A percentile compares a stretch with the other conserved stretches of the same genome.
Conservation (phyloP, 2,329 filamentous ascomycete species). For the Penicillium sp. region DNA sequence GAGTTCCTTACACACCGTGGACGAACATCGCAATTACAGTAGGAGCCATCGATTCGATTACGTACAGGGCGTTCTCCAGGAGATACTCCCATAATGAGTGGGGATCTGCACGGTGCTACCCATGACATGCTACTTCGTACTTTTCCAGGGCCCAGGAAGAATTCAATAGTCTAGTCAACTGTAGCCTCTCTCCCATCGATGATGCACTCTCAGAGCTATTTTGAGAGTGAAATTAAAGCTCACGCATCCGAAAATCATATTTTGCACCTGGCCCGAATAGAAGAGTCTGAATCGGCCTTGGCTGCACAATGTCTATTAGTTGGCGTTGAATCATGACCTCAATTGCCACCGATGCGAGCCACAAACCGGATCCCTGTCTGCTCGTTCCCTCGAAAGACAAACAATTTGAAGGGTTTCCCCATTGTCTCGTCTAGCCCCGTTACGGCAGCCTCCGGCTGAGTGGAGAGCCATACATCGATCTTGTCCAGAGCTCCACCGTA, state of each 20-base stretch:
- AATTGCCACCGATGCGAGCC: neutral
- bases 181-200: neutral
- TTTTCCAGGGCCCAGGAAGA: neutral
- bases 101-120: neutral
- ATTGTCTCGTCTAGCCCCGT: neutral
- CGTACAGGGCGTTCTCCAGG: neutral
- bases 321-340: neutral
- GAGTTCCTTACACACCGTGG: neutral
- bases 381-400: neutral
- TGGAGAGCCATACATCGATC: neutral
- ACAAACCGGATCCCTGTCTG: neutral
- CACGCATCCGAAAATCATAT: neutral
- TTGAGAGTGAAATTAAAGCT: neutral
- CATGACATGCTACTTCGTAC: neutral
- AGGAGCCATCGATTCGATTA: neutral
- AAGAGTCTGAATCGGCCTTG: neutral
- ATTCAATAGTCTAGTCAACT: neutral
- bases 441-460: conserved; percentile 1
- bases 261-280: neutral
- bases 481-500: neutral
- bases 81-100: neutral
- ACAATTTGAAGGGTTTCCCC: neutral
- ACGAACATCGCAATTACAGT: neutral
- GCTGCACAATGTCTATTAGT: neutral
- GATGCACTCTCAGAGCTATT: neutral